Conservation (phyloP, 495 filamentous ascomycete species). For the Astrocystis sublimbata region DNA sequence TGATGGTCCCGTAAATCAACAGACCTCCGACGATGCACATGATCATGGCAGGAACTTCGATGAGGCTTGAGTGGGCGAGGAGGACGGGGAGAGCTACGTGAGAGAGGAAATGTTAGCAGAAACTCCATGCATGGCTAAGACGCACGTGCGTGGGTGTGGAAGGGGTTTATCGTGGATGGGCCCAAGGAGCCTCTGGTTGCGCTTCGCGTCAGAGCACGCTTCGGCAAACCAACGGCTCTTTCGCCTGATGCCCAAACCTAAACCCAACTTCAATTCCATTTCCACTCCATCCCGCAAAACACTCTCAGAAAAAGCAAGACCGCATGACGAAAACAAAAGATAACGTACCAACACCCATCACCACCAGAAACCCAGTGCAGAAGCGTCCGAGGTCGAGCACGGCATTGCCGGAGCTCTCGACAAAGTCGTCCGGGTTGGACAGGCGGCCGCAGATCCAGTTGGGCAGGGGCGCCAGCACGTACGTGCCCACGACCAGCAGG, state of each 20-base stretch:
- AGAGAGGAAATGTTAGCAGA: conserved; percentile 29
- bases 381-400: conserved; percentile 91
- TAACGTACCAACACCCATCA: conserved; percentile 92
- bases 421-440: conserved; percentile 95
- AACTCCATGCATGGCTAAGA: background rate
- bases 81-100: conserved; percentile 80
- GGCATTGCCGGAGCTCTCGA: conserved; percentile 76
- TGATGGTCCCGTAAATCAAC: conserved; percentile 96
- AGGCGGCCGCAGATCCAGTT: conserved; percentile 92
- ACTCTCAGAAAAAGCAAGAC: background rate
- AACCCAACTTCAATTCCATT: background rate
- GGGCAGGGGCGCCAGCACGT: conserved; percentile 87
- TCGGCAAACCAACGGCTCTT: background rate
- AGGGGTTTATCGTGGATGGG: background rate
- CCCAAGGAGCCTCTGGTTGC: background rate
- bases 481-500: conserved; percentile 91
- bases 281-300: background rate
- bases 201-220: background rate
- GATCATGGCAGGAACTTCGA: conserved; percentile 81
- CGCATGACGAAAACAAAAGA: background rate
- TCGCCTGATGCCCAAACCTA: no score
- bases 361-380: conserved; percentile 92
- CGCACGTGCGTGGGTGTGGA: no score
- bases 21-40: conserved; percentile 93
- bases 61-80: conserved; percentile 80